phyloP scores from a whole-genome alignment of 225 moss, liverwort and hornwort genomes.

The Marchantia paleacea region DNA sequence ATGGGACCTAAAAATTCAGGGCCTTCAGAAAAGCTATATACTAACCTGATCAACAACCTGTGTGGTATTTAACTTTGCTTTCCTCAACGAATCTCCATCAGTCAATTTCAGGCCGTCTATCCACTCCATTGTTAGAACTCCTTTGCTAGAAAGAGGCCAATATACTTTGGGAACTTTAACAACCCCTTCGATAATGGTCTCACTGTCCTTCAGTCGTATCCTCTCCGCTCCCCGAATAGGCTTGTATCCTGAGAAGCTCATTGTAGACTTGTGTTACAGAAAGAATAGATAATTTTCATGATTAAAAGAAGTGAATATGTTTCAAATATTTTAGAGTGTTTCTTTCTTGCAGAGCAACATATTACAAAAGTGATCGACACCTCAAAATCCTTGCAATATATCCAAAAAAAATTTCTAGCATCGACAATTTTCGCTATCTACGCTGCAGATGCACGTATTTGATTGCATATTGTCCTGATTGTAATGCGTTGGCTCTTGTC shows the following conservation, averaged over 20 bases:
- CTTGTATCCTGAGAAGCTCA: slow-evolving; percentile 34
- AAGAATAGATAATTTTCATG: not conserved
- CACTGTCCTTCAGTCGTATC: slow-evolving; percentile 22
- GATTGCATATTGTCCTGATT: no score
- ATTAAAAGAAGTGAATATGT: slow-evolving; percentile 5
- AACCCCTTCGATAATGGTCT: slow-evolving; percentile 43
- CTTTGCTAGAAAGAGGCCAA: slow-evolving; percentile 70
- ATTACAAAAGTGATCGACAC: not conserved
- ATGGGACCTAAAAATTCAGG: not conserved
- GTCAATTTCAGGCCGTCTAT: slow-evolving; percentile 79
- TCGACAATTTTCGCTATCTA: no score
- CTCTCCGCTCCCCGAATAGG: slow-evolving; percentile 33
- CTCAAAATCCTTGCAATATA: no score
- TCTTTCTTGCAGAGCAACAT: not conserved
- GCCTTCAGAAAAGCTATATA: not conserved
- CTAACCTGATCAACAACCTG: slow-evolving; percentile 74
- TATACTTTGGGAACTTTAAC: slow-evolving; percentile 87
- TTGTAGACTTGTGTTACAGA: slow-evolving; percentile 21
- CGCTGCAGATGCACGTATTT: no score
- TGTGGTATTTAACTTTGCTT: slow-evolving; percentile 56
- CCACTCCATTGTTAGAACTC: slow-evolving; percentile 94
- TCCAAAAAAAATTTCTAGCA: no score
- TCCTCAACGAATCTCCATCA: slow-evolving; percentile 47
- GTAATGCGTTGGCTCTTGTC: no score
- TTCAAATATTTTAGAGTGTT: not conserved